Base-by-base conservation (phyloP, 768 basidiomycete genomes). In the Gautieria morchelliformis region DNA sequence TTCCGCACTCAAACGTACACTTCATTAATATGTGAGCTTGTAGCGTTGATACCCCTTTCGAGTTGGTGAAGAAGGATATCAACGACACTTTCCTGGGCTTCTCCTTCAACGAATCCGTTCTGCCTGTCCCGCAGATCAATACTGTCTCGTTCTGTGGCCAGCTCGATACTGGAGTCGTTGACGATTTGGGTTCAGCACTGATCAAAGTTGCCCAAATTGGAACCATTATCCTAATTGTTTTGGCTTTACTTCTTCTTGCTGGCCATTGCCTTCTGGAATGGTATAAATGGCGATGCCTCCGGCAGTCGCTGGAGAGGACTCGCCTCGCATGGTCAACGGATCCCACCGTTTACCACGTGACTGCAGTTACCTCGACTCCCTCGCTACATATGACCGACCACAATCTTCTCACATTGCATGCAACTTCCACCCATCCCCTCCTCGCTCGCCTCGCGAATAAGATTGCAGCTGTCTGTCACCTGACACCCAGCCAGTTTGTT, bases 1-100 rank as follows among this genome's bases (percentile, higher is more conserved):
- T 48, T 46, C 46, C 24, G 15, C 50, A 53, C 35, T 37, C 35
- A 37, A 37, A 37, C 46, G 33, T 53, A 11, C 22, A 20, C 37
- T 20, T 54, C 15, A 27, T 42, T 52, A 58, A 22, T 53, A 60
- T 5, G 56, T 47, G 5, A 32, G 22, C 9, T 59, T 10, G 4
- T 52, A 92, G 87, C 56, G 79, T 96, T 61, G 82, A 88, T 66
- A 85, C 79, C 0, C 95, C 95, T 0, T 96, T 98, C 66, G 89
- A 96, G 65, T 74, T 81, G 3, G 69, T 97, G 53, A 96, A 93
- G 69, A 74, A 81, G 59, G 89, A 94, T 51, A 93, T 98, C 69
- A 95, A 95, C 66, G 77, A 84, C 58, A 93, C 92, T 0, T 87
- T 96, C 61, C 65, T 77, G 32, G 78, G 78, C n/a, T 75, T 94